Evolutionary conservation across 2,329 filamentous ascomycete species (phyloP), one percentile per base, ranked within the genome.

Genomic region (Pseudogymnoascus sp.): DNA sequence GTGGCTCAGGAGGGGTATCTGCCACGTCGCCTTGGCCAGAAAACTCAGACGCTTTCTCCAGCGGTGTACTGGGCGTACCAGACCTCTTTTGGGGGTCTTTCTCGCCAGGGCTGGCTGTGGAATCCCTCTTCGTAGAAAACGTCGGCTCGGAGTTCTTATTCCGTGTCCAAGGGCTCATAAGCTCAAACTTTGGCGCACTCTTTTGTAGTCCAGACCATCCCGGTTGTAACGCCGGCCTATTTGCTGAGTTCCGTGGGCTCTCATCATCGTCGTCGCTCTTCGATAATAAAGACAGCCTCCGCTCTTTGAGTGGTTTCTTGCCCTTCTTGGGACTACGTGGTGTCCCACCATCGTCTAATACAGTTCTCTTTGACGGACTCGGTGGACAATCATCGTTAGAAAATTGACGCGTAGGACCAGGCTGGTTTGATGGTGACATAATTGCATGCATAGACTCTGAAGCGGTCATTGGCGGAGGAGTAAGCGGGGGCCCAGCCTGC

Each of bases 341-440:
- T 18, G 62, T 63, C n/a, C 62, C 59, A 10, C 59, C 62, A 50
- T 63, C 62, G 10, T 63, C 59, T 3, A 62, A 16, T 47, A 62
- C 10, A 28, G 8, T 12, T 56, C 21, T 37, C 18, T 31, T 61
- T 11, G 50, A 56, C 50, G 50, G 50, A 33, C 50, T 56, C 10
- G 50, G 28, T 33, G 50, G 50, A 12, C 50, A 35, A 6, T 56
- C 25, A 31, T 18, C n/a, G 10, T 56, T 28, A 18, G 28, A 56
- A 33, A 56, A 21, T 21, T 33, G 28, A 16, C 50, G 28, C 16
- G 50, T 18, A 33, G 28, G 28, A 33, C 1, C 37, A 21, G 62
- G 62, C 10, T 63, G 62, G 11, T 63, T 63, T 42, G 62, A 63
- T n/a, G 62, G 62, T 18, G 62, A 63, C 38, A 23, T 63, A 40